Percentiles rank a stretch among this genome's conserved stretches.
These are phyloP conservation scores for Myxozyma geophila DNA, from an alignment of 805 yeast species.

Conservation along the genomic window DNA sequence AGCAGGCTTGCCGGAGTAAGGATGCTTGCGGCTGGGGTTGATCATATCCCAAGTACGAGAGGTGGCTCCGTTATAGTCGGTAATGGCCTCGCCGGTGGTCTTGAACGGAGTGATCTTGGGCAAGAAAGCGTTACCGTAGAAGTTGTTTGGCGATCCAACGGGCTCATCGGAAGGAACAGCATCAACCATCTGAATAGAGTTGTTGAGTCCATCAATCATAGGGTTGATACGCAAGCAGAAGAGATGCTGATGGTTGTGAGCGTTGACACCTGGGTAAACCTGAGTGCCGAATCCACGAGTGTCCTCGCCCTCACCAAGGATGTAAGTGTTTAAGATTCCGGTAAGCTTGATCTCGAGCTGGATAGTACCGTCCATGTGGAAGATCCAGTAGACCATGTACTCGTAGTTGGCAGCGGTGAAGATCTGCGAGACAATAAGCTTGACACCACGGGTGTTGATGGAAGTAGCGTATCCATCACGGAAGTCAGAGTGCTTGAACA, in stretches of 20 bases:
- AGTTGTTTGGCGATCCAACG: slow-evolving; percentile 68
- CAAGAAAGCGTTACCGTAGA: slow-evolving; percentile 78
- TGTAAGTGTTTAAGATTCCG: slow-evolving; percentile 78
- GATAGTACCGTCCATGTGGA: slow-evolving; percentile 83
- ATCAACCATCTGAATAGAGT: slow-evolving; percentile 71
- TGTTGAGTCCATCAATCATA: slow-evolving; percentile 77
- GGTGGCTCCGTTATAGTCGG: slow-evolving; percentile 63
- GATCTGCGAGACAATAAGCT: slow-evolving; percentile 74
- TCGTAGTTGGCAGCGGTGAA: slow-evolving; percentile 88
- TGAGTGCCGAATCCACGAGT: slow-evolving; percentile 78
- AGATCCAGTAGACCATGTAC: slow-evolving; percentile 81
- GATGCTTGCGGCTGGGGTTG: slow-evolving; percentile 69
- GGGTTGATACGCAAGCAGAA: slow-evolving; percentile 80
- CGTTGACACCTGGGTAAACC: slow-evolving; percentile 79
- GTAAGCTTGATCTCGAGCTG: slow-evolving; percentile 78
- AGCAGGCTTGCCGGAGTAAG: slow-evolving; percentile 74
- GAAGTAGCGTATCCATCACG: slow-evolving; percentile 78
- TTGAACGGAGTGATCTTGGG: slow-evolving; percentile 68
- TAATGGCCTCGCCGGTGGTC: slow-evolving; percentile 61
- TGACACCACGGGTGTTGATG: slow-evolving; percentile 74
- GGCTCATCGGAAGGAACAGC: slow-evolving; percentile 63
- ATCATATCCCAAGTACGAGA: slow-evolving; percentile 78
- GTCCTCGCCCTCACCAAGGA: slow-evolving; percentile 66
- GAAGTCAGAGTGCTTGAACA: slow-evolving; percentile 82
- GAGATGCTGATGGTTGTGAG: slow-evolving; percentile 86